phyloP scores from a whole-genome alignment of 768 basidiomycete species.

The Lactarius akahatsu region DNA sequence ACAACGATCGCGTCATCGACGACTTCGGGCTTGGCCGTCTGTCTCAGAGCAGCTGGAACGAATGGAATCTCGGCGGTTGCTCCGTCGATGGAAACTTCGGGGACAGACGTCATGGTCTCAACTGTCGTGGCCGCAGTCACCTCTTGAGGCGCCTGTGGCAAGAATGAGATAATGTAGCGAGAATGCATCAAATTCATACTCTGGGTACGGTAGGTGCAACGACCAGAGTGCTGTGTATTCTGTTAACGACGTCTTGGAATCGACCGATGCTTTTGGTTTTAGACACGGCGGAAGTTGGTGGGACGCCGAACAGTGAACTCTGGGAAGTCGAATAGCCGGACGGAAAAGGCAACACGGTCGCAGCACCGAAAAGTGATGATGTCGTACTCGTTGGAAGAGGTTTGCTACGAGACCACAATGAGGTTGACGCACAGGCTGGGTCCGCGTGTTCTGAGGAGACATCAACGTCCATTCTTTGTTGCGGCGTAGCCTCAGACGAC shows the following conservation, averaged over 20 bases:
- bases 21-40: constrained; percentile 33
- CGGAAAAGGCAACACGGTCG: background rate
- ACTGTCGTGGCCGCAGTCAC: constrained; percentile 12
- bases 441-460: background rate
- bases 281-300: constrained; percentile 2
- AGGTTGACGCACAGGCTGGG: background rate
- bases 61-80: constrained; percentile 75
- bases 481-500: constrained; percentile 1
- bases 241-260: constrained; percentile 58
- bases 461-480: constrained; percentile 14
- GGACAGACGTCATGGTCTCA: constrained; percentile 19
- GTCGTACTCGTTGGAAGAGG: constrained; percentile 20
- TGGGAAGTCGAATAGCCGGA: constrained; percentile 33
- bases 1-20: constrained; percentile 68
- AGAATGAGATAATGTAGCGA: background rate
- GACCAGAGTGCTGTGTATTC: constrained; percentile 64
- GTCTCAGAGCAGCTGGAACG: constrained; percentile 64
- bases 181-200: constrained; percentile 33
- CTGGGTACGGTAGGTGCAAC: constrained; percentile 55
- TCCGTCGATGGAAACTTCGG: constrained; percentile 28
- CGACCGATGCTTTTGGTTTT: constrained; percentile 21
- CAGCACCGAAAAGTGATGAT: constrained; percentile 30
- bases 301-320: constrained; percentile 46
- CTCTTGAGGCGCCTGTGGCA: constrained; percentile 11
- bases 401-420: constrained; percentile 18